Evolutionary conservation across 2,329 filamentous ascomycete genomes (phyloP).

Genomic region (Trichoderma pleuroti): DNA sequence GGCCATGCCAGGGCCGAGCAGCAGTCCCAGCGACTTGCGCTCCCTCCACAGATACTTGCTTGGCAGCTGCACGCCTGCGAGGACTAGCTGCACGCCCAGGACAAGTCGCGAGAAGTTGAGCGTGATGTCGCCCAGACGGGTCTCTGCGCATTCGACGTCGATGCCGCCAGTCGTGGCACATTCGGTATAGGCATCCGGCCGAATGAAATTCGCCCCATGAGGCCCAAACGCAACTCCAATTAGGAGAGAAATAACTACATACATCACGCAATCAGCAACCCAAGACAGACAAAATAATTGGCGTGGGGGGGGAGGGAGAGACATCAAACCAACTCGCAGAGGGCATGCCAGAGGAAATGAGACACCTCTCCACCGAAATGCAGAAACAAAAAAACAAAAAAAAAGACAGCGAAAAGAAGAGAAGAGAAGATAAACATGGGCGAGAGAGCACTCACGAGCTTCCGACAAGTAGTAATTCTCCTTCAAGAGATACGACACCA

Average conservation of each 20-base stretch:
- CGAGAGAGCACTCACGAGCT: conserved; percentile 59
- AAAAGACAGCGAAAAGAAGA: not conserved
- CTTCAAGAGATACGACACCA: conserved; percentile 86
- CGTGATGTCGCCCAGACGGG: conserved; percentile 69
- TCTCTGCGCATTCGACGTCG: conserved; percentile 38
- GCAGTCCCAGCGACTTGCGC: conserved; percentile 70
- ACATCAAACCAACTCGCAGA: not conserved
- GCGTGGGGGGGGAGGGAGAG: not conserved
- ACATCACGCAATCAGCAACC: not conserved
- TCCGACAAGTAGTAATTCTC: conserved; percentile 90
- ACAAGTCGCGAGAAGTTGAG: conserved; percentile 84
- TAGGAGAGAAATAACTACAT: conserved; percentile 77
- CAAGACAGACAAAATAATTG: not conserved
- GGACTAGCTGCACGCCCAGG: conserved; percentile 82
- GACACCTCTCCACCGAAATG: not conserved
- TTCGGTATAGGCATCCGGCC: conserved; percentile 69
- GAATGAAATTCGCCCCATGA: conserved; percentile 70
- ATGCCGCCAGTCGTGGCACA: conserved; percentile 25
- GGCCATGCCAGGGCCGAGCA: conserved; percentile 81
- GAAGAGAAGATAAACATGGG: not conserved
- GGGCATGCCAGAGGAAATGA: not conserved
- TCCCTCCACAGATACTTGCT: conserved; percentile 74
- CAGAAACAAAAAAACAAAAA: not conserved
- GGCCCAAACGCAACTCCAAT: conserved; percentile 78
- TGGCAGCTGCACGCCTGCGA: conserved; percentile 84